Percentiles rank a stretch among this genome's conserved stretches.
These are phyloP conservation scores for Erysimum cheiri DNA, from an alignment of 441 rosid genomes.

Conservation along the genomic window DNA sequence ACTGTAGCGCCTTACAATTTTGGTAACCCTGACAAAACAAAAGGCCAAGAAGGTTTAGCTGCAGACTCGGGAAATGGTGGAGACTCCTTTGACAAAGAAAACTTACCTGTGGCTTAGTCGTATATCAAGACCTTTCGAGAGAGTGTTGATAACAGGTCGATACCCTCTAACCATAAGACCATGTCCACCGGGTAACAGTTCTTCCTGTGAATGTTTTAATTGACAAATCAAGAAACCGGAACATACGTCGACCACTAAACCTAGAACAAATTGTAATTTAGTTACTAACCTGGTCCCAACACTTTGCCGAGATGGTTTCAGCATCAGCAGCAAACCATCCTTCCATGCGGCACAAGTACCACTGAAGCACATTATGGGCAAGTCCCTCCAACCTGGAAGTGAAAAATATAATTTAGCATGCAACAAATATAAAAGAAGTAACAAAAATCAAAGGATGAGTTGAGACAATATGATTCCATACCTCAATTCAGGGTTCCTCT, in stretches of 20 bases:
- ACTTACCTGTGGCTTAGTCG: conserved; percentile 76
- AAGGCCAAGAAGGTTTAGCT: conserved; percentile 22
- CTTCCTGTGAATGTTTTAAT: conserved; percentile 60
- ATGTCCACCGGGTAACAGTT: conserved; percentile 92
- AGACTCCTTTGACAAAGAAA: background rate
- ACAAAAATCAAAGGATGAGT: conserved; percentile 4
- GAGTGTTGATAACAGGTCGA: conserved; percentile 91
- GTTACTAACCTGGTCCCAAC: conserved; percentile 81
- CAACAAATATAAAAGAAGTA: conserved; percentile 17
- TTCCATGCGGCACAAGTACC: conserved; percentile 98
- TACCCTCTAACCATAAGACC: conserved; percentile 98
- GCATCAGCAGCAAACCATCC: conserved; percentile 99
- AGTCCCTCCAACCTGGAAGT: conserved; percentile 79
- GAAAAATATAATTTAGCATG: conserved; percentile 21
- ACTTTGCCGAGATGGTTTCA: conserved; percentile 80
- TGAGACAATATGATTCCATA: conserved; percentile 35
- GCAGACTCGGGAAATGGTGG: background rate
- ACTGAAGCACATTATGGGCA: conserved; percentile 85
- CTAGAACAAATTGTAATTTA: background rate
- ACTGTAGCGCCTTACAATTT: conserved; percentile 62
- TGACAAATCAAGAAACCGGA: background rate
- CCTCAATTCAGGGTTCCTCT: conserved; percentile 87
- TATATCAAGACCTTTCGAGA: conserved; percentile 90
- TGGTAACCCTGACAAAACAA: conserved; percentile 67
- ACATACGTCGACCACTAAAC: conserved; percentile 24